Evolutionary conservation across 2,329 filamentous ascomycete genomes (phyloP).

Genomic region (Calonectria multiphialidica): DNA sequence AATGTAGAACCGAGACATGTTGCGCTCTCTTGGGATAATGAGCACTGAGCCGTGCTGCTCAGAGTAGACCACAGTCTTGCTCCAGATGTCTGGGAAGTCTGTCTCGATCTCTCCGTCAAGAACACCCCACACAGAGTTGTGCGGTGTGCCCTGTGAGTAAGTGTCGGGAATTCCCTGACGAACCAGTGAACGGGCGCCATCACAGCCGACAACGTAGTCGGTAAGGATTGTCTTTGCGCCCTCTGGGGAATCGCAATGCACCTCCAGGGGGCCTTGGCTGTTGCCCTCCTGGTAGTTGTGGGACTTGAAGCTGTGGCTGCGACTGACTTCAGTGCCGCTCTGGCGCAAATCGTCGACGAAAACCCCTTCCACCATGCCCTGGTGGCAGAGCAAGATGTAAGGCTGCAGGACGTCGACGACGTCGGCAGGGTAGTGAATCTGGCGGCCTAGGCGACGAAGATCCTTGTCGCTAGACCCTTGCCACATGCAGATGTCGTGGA

Average conservation of each 20-base stretch:
- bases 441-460: conserved; percentile 70
- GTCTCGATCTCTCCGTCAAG: conserved; percentile 77
- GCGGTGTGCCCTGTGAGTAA: conserved; percentile 65
- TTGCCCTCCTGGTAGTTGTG: conserved; percentile 55
- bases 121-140: conserved; percentile 74
- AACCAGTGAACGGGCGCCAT: conserved; percentile 78
- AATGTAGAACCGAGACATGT: conserved; percentile 75
- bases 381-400: conserved; percentile 71
- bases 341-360: conserved; percentile 76
- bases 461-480: conserved; percentile 60
- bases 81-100: conserved; percentile 80
- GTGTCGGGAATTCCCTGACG: conserved; percentile 69
- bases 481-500: conserved; percentile 83
- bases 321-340: conserved; percentile 70
- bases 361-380: conserved; percentile 79
- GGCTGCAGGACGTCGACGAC: conserved; percentile 67
- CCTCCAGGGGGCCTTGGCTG: conserved; percentile 53
- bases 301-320: conserved; percentile 72
- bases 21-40: conserved; percentile 78
- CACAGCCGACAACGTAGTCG: conserved; percentile 77
- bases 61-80: conserved; percentile 76
- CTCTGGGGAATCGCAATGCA: conserved; percentile 61
- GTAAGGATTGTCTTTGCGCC: conserved; percentile 64
- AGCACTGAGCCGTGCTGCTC: conserved; percentile 75
- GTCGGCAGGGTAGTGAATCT: conserved; percentile 73